Conservation (phyloP, 371 early-diverging fungal genomes). For the Dichotomocladium elegans region DNA sequence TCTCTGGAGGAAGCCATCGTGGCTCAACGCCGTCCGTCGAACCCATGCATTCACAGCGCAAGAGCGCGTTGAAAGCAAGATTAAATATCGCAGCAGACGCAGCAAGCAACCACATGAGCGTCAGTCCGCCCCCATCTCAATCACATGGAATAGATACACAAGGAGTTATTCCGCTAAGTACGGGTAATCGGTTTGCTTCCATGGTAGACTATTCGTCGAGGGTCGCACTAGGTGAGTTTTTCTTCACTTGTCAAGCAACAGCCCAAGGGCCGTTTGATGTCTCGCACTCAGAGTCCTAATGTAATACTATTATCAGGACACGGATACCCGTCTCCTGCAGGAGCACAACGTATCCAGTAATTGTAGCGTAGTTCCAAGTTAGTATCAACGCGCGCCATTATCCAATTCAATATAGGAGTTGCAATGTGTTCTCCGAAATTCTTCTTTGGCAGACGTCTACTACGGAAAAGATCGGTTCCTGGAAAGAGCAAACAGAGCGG, state of each 20-base stretch:
- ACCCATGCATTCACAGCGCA: constrained; percentile 32
- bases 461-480: no score
- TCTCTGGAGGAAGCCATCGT: background rate
- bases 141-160: constrained; percentile 6
- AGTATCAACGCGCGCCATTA: no score
- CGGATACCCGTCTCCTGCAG: no score
- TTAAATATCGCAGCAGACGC: constrained; percentile 49
- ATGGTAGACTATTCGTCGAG: constrained; percentile 4
- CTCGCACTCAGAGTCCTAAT: no score
- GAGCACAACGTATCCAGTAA: no score
- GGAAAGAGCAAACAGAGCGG: no score
- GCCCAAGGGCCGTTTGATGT: no score
- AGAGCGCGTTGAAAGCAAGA: constrained; percentile 39
- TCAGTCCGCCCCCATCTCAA: constrained; percentile 2
- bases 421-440: no score
- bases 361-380: no score
- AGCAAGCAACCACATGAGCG: constrained; percentile 18
- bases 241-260: background rate
- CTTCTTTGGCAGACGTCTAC: no score
- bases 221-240: background rate
- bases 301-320: no score
- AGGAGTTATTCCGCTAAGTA: constrained; percentile 11
- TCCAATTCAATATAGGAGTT: no score
- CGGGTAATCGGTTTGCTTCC: constrained; percentile 10
- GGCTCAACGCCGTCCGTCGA: constrained; percentile 16